phyloP scores from a whole-genome alignment of 164 flowering plant species.

The Chimonanthus praecox region DNA sequence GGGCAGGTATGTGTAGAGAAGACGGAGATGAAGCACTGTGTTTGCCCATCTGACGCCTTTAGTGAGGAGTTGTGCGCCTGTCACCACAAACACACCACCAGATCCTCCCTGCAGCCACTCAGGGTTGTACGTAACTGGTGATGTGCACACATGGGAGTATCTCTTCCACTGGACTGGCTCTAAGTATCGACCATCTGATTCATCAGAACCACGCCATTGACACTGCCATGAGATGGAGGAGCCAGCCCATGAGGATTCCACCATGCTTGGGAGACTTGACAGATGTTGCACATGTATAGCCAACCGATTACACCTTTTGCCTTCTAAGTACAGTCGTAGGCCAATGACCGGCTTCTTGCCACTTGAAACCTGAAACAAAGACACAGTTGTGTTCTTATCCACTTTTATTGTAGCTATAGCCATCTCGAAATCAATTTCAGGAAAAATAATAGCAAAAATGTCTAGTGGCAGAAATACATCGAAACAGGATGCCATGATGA shows the following conservation, averaged over 20 bases:
- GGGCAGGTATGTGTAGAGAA: slow-evolving; percentile 62
- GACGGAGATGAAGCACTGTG: slow-evolving; percentile 68
- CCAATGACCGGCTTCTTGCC: slow-evolving; percentile 72
- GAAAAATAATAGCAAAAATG: too few relatives aligned
- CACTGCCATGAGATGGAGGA: slow-evolving; percentile 16
- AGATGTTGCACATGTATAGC: slow-evolving; percentile 86
- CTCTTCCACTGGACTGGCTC: slow-evolving; percentile 68
- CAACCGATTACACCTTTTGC: slow-evolving; percentile 68
- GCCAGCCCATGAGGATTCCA: slow-evolving; percentile 23
- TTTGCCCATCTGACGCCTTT: slow-evolving; percentile 65
- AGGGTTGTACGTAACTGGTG: slow-evolving; percentile 58
- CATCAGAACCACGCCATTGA: slow-evolving; percentile 81
- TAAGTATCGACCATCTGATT: slow-evolving; percentile 34
- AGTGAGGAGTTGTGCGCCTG: slow-evolving; percentile 77
- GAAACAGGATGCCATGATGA: not conserved
- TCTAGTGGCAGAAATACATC: not conserved
- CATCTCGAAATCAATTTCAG: not conserved
- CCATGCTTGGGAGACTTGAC: slow-evolving; percentile 57
- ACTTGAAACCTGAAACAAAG: slow-evolving; percentile 48
- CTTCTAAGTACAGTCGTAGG: slow-evolving; percentile 75
- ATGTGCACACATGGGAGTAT: slow-evolving; percentile 71
- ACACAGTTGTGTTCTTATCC: not conserved
- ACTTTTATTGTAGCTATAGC: not conserved
- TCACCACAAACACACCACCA: slow-evolving; percentile 65
- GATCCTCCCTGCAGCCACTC: slow-evolving; percentile 46